Conservation (phyloP, 306 rosid genomes). For the Quercus parvula region DNA sequence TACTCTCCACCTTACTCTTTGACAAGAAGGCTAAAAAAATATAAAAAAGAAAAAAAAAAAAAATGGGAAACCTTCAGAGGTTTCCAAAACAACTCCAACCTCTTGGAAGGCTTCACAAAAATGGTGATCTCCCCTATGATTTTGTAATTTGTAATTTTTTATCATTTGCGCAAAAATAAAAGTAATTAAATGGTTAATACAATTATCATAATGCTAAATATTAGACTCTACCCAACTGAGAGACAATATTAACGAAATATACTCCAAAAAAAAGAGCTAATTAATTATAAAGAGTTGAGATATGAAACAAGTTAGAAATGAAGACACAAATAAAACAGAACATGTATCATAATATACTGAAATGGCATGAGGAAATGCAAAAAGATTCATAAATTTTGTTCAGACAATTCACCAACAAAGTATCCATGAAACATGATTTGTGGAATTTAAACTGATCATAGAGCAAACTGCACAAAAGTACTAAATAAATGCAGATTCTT, state of each 20-base stretch:
- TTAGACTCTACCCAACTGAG: background rate
- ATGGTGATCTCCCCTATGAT: background rate
- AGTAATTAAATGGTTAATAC: background rate
- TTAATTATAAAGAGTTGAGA: background rate
- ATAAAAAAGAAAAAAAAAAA: background rate
- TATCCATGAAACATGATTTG: background rate
- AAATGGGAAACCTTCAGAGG: background rate
- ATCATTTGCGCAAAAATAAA: background rate
- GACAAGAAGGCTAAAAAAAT: background rate
- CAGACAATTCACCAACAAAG: background rate
- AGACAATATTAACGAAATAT: background rate
- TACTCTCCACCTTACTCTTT: background rate
- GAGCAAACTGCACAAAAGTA: constrained; percentile 6
- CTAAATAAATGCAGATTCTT: background rate
- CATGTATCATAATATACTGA: background rate
- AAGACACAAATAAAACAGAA: background rate
- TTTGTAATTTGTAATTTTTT: background rate
- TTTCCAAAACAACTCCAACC: background rate
- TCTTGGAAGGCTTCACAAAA: background rate
- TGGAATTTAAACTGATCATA: constrained; percentile 4
- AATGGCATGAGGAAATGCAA: background rate
- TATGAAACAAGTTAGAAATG: background rate
- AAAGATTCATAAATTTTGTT: constrained; percentile 5
- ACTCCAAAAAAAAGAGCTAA: background rate
- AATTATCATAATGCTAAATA: background rate